These are phyloP conservation scores for Geotrichum phurueaensis DNA, from an alignment of 1,139 yeast species.

Conservation along the genomic window DNA sequence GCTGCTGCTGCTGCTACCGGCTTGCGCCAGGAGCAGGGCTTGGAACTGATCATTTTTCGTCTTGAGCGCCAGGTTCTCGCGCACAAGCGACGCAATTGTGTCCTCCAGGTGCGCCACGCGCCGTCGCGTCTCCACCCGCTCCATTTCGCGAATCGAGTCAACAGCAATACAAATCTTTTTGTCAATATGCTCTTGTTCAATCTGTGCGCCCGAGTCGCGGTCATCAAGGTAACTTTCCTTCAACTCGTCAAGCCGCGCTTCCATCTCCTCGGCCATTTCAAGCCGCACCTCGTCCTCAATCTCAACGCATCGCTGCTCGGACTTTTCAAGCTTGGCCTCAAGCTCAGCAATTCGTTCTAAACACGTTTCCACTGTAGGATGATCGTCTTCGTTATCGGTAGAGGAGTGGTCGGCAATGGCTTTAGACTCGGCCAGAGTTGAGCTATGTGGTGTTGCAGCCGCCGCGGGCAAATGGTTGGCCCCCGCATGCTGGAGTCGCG, in stretches of 20 bases:
- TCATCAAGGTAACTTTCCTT: slow-evolving; percentile 25
- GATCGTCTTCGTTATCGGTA: background rate
- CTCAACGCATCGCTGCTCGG: slow-evolving; percentile 24
- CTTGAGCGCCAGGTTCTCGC: slow-evolving; percentile 9
- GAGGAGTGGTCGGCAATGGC: background rate
- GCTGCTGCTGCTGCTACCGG: background rate
- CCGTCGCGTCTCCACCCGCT: background rate
- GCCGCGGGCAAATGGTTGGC: background rate
- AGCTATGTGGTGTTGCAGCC: background rate
- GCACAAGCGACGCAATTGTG: background rate
- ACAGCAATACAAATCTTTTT: slow-evolving; percentile 13
- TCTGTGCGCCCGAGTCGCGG: slow-evolving; percentile 25
- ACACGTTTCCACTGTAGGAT: background rate
- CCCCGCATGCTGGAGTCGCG: background rate
- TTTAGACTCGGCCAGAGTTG: background rate
- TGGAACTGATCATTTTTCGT: slow-evolving; percentile 1
- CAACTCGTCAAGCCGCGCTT: slow-evolving; percentile 30
- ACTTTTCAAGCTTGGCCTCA: slow-evolving; percentile 25
- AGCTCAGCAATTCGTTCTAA: slow-evolving; percentile 23
- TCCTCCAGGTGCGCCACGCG: slow-evolving; percentile 1
- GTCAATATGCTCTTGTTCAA: slow-evolving; percentile 12
- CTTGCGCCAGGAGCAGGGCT: background rate
- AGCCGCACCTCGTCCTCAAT: slow-evolving; percentile 33
- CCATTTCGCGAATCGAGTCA: slow-evolving; percentile 6
- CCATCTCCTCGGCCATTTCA: slow-evolving; percentile 35